Conservation (phyloP, 192 early-diverging fungal genomes). For the Mortierella antarctica region DNA sequence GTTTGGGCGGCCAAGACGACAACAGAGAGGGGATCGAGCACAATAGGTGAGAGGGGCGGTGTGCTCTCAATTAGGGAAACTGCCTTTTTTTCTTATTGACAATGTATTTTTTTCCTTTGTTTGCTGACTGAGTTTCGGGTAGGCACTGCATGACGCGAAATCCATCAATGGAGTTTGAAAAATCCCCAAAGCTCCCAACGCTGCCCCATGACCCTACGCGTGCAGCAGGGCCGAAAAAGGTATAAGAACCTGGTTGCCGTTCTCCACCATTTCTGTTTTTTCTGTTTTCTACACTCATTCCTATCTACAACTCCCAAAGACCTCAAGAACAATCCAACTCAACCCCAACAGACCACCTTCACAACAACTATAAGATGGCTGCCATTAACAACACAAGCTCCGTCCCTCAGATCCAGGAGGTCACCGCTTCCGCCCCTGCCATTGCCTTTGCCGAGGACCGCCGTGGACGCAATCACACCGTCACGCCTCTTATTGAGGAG, state of each 20-base stretch:
- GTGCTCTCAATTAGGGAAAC: neutral
- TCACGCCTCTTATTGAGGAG: neutral
- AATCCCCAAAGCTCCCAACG: slow-evolving; percentile 1
- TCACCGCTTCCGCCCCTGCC: slow-evolving; percentile 5
- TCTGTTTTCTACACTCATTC: neutral
- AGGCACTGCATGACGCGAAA: too few relatives aligned
- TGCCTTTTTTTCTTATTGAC: neutral
- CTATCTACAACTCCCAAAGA: neutral
- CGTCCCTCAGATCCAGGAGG: neutral
- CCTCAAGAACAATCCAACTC: slow-evolving; percentile 12
- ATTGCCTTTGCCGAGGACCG: slow-evolving; percentile 17
- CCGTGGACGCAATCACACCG: slow-evolving; percentile 6
- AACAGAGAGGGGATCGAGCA: too few relatives aligned
- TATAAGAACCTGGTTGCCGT: slow-evolving; percentile 1
- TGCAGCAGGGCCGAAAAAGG: neutral
- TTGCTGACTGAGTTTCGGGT: too few relatives aligned
- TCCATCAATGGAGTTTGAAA: neutral
- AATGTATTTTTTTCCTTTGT: neutral
- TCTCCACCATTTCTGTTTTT: slow-evolving; percentile 6
- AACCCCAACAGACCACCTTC: slow-evolving; percentile 6
- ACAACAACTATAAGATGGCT: slow-evolving; percentile 1
- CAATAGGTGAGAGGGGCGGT: too few relatives aligned
- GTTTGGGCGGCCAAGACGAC: too few relatives aligned
- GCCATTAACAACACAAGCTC: slow-evolving; percentile 3
- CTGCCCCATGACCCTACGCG: neutral